phyloP scores from a whole-genome alignment of 1,284 basidiomycete genomes.

The Puccinia novopanici region DNA sequence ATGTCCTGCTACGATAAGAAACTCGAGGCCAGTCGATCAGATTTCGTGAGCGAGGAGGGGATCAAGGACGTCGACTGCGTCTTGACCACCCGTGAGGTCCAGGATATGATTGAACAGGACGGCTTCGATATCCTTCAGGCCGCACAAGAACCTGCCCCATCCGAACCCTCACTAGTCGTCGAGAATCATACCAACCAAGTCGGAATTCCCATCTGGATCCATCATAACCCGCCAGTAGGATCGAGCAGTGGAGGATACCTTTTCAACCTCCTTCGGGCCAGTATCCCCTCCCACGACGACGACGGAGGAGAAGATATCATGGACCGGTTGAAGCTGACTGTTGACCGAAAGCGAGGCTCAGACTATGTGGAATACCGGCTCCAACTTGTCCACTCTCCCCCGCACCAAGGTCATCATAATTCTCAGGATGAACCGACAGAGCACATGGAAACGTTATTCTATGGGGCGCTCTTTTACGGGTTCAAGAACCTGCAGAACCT shows the following conservation, averaged over 20 bases:
- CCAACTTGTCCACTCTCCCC: background rate
- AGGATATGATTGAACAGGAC: conserved; percentile 78
- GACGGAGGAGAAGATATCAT: conserved; percentile 43
- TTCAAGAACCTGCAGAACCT: conserved; percentile 97
- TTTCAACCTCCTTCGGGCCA: conserved; percentile 57
- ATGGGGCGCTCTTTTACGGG: conserved; percentile 92
- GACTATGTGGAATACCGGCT: conserved; percentile 36
- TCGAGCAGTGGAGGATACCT: conserved; percentile 67
- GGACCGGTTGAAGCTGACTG: conserved; percentile 56
- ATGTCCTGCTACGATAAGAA: conserved; percentile 99
- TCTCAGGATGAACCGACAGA: conserved; percentile 50
- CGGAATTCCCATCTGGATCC: conserved; percentile 64
- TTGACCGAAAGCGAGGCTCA: conserved; percentile 58
- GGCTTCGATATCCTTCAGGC: conserved; percentile 72
- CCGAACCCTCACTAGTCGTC: conserved; percentile 70
- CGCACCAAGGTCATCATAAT: background rate
- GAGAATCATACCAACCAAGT: conserved; percentile 60
- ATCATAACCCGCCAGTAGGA: conserved; percentile 68
- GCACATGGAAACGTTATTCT: conserved; percentile 68
- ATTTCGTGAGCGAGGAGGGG: conserved; percentile 76
- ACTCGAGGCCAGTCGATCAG: conserved; percentile 88
- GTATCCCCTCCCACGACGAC: no score
- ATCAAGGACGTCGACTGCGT: conserved; percentile 94
- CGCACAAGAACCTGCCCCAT: conserved; percentile 59
- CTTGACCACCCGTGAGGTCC: conserved; percentile 92